Base-by-base conservation (phyloP, 176 grass and related monocot species). In the Oryza meridionalis region DNA sequence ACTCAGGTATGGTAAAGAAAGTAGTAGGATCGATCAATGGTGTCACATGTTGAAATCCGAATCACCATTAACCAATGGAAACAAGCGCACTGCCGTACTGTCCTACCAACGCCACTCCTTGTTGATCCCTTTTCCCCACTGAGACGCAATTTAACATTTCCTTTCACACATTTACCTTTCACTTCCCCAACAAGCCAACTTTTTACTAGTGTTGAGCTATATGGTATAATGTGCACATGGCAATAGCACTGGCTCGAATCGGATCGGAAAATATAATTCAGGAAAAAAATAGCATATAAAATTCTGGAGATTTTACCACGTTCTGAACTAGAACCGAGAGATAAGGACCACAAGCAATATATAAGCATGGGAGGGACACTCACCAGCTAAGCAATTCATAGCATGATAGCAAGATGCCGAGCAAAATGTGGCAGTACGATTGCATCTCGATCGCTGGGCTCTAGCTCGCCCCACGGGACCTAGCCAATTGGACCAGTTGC, bases 291-390 rank as follows among this genome's bases (percentile, higher is more conserved):
- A 19, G 21, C 51, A 19, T 14, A 55, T 8, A 62, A 61, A 61
- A 21, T 61, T 61, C 21, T 61, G 21, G 55, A 62, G 24, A 62
- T 24, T 9, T 24, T 62, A 62, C 8, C 58, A 22, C 58, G 50
- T 7, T 61, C 21, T 6, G 7, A 61, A 22, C 6, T 61, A 61
- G 19, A 53, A 53, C 35, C 59, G 63, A 81, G 49, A 80, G 53
- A 53, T 26, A 49, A 71, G 88, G 88, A 77, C 72, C 88, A 86
- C 72, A 55, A 7, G 83, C 72, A 89, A 72, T 83, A 72, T 83
- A 80, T 44, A 29, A 76, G 72, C 77, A 80, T 71, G 53, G 24
- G 11, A 72, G 61, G 66, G 66, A 82, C 72, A 82, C 55, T 84
- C 43, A 82, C 53, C 29, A 85, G 44, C 32, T 31, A 85, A 85